Percentiles rank a stretch among this genome's conserved stretches.
These are phyloP conservation scores for Candida anglica DNA, from an alignment of 805 yeast species.

Conservation along the genomic window DNA sequence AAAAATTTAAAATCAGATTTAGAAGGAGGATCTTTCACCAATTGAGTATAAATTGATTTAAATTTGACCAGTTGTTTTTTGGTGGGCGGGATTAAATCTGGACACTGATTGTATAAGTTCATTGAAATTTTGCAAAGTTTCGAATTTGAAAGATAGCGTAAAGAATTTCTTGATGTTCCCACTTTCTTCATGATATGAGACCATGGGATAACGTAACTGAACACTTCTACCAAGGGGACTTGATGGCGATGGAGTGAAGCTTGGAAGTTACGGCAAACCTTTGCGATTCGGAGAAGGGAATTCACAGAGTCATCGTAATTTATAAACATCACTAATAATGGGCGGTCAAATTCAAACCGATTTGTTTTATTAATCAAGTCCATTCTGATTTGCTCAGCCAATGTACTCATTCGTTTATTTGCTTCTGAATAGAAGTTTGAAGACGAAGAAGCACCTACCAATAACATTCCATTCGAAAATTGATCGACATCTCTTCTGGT, in stretches of 20 bases:
- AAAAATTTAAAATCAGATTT: constrained; percentile 33
- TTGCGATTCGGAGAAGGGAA: constrained; percentile 45
- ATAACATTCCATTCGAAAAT: constrained; percentile 24
- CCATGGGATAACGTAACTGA: constrained; percentile 34
- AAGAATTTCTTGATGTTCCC: constrained; percentile 8
- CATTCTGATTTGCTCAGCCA: constrained; percentile 34
- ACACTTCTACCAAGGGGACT: constrained; percentile 34
- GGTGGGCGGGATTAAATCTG: constrained; percentile 17
- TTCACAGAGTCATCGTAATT: constrained; percentile 38
- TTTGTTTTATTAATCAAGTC: constrained; percentile 40
- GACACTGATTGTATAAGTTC: constrained; percentile 57
- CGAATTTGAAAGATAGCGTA: constrained; percentile 27
- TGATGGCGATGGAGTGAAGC: constrained; percentile 31
- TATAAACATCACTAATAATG: constrained; percentile 49
- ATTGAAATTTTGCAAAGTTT: constrained; percentile 44
- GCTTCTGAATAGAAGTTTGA: constrained; percentile 27
- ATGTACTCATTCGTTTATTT: constrained; percentile 21
- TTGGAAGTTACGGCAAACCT: constrained; percentile 46
- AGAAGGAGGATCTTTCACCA: constrained; percentile 35
- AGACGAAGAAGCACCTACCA: constrained; percentile 15
- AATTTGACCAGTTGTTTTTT: constrained; percentile 9
- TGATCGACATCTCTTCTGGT: constrained; percentile 23
- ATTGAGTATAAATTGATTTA: constrained; percentile 20
- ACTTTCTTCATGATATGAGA: constrained; percentile 18
- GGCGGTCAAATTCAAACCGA: constrained; percentile 41